Evolutionary conservation across 2,329 filamentous ascomycete genomes (phyloP).

Genomic region (Cordyceps farinosa): DNA sequence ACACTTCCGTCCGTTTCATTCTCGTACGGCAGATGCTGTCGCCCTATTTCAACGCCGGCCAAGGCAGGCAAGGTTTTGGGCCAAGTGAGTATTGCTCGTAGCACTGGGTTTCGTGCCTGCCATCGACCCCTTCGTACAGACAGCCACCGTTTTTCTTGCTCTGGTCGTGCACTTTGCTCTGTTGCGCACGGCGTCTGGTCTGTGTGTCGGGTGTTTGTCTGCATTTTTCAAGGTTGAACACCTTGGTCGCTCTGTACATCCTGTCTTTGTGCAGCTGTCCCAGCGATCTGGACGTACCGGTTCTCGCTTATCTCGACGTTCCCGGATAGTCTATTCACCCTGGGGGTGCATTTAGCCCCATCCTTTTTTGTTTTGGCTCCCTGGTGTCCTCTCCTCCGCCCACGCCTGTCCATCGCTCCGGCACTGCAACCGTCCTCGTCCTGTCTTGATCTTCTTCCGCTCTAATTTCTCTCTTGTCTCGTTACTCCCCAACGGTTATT

Average conservation of each 20-base stretch:
- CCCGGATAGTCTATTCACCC: not conserved
- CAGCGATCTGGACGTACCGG: slow-evolving; percentile 32
- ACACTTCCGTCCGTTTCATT: too few relatives aligned
- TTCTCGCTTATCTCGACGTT: slow-evolving; percentile 30
- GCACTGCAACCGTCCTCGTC: slow-evolving; percentile 2
- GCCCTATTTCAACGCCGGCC: too few relatives aligned
- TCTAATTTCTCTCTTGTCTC: not conserved
- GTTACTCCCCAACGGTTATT: not conserved
- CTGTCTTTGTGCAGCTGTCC: slow-evolving; percentile 20
- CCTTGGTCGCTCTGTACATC: not conserved
- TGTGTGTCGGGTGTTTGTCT: not conserved
- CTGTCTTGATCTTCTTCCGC: not conserved
- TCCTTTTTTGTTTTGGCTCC: not conserved
- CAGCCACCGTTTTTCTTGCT: not conserved
- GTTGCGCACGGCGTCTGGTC: not conserved
- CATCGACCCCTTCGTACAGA: too few relatives aligned
- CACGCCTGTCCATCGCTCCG: not conserved
- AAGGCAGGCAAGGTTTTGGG: too few relatives aligned
- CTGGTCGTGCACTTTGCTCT: not conserved
- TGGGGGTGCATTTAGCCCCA: not conserved
- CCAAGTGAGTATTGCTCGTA: too few relatives aligned
- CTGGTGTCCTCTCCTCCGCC: not conserved
- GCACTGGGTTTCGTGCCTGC: too few relatives aligned
- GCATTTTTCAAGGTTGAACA: not conserved
- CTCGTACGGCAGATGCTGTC: too few relatives aligned